Conservation (phyloP, 2,329 filamentous ascomycete genomes). For the Amesomyces nigricolor region DNA sequence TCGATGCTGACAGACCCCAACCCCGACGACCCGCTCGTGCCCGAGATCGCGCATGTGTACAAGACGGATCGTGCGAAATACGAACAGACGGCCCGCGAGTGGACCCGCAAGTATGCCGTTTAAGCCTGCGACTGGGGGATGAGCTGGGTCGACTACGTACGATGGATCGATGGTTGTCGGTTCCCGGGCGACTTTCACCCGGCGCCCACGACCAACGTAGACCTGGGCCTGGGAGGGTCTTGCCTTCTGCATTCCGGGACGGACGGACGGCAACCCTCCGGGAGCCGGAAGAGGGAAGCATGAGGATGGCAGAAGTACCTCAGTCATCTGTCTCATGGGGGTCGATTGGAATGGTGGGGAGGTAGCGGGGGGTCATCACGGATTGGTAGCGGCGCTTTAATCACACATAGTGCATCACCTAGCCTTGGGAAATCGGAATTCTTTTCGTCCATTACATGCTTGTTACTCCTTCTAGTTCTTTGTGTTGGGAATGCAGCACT, state of each 20-base stretch:
- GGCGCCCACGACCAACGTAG: background rate
- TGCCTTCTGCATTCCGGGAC: background rate
- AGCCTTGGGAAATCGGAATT: conserved; percentile 15
- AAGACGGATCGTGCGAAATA: conserved; percentile 96
- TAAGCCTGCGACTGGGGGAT: conserved; percentile 36
- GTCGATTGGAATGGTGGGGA: conserved; percentile 1
- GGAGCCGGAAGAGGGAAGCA: background rate
- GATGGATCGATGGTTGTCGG: conserved; percentile 7
- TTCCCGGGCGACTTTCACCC: background rate
- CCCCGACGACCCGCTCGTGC: conserved; percentile 96
- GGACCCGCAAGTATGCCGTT: conserved; percentile 99
- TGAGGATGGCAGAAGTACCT: background rate
- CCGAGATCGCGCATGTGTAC: conserved; percentile 99
- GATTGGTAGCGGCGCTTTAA: conserved; percentile 11
- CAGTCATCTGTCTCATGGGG: background rate
- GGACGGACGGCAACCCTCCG: background rate
- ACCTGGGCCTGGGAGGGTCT: background rate
- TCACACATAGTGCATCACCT: conserved; percentile 18
- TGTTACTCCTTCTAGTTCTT: background rate
- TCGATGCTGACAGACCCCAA: conserved; percentile 99
- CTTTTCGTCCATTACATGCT: conserved; percentile 19
- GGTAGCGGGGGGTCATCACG: conserved; percentile 11
- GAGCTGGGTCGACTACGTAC: conserved; percentile 6
- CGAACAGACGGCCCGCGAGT: conserved; percentile 93
- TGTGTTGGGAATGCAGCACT: too few species aligned